Conservation (phyloP, 2,329 filamentous ascomycete genomes). For the Cladophialophora bantiana region DNA sequence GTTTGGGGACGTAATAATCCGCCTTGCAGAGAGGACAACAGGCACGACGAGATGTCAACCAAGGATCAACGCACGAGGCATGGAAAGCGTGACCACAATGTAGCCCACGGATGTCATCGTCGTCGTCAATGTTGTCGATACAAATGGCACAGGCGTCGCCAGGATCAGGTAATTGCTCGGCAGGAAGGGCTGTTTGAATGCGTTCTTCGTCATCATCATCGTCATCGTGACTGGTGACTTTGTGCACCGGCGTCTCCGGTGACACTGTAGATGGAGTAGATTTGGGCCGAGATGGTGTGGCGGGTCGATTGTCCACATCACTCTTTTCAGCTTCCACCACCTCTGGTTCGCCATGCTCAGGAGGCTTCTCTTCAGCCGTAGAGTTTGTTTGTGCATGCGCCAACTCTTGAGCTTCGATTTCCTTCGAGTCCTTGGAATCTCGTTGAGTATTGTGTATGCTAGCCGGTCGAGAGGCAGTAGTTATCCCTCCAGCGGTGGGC, state of each 20-base stretch:
- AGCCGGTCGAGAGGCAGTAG: constrained; percentile 64
- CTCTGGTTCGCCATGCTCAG: constrained; percentile 31
- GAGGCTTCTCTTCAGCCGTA: constrained; percentile 28
- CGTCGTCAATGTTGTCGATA: constrained; percentile 90
- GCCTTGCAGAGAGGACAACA: constrained; percentile 98
- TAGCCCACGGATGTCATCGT: constrained; percentile 91
- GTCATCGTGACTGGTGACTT: constrained; percentile 67
- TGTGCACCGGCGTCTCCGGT: constrained; percentile 42
- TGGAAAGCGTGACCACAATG: constrained; percentile 99
- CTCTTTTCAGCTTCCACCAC: constrained; percentile 38
- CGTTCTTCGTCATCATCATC: constrained; percentile 79
- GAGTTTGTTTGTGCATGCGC: constrained; percentile 24
- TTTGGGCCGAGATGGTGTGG: constrained; percentile 31
- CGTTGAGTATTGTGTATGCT: constrained; percentile 67
- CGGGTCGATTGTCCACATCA: constrained; percentile 26
- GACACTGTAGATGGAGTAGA: constrained; percentile 37
- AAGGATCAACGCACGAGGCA: constrained; percentile 92
- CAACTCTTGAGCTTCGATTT: constrained; percentile 29
- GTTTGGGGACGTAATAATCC: constrained; percentile 95
- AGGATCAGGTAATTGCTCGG: constrained; percentile 79
- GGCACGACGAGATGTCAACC: constrained; percentile 90
- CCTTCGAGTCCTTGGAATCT: constrained; percentile 31
- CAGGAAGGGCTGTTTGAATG: constrained; percentile 80
- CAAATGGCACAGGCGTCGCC: constrained; percentile 97
- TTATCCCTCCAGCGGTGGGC: constrained; percentile 80